A percentile compares a stretch with the other conserved stretches of the same genome.
Conservation (phyloP, 106 monocot genomes). For the Platanthera zijinensis region DNA sequence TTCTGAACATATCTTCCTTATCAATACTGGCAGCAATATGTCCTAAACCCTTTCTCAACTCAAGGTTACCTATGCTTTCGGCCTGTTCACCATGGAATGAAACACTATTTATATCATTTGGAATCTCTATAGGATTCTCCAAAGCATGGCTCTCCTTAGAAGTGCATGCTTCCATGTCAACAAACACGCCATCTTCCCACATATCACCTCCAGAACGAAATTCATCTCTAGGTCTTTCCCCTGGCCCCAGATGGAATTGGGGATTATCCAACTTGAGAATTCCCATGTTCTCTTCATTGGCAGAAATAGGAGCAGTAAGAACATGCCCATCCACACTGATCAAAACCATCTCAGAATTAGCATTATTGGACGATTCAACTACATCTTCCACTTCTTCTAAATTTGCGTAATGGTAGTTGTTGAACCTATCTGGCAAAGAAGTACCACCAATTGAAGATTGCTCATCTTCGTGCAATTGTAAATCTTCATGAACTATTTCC, state of each 20-base stretch:
- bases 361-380: constrained; percentile 52
- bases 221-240: constrained; percentile 53
- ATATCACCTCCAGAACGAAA: constrained; percentile 37
- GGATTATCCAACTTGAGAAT: constrained; percentile 63
- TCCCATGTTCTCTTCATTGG: constrained; percentile 36
- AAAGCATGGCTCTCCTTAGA: constrained; percentile 15
- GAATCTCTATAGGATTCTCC: constrained; percentile 4
- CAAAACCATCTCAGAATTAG: constrained; percentile 79
- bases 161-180: constrained; percentile 26
- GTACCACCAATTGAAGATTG: constrained; percentile 17
- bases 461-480: constrained; percentile 17
- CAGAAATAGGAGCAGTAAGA: constrained; percentile 75
- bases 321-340: constrained; percentile 96
- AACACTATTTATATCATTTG: constrained; percentile 8
- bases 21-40: constrained; percentile 14
- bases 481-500: constrained; percentile 13
- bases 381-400: constrained; percentile 72
- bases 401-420: constrained; percentile 56
- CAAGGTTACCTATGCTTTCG: constrained; percentile 1
- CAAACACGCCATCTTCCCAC: constrained; percentile 47
- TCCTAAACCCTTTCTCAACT: constrained; percentile 11
- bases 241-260: constrained; percentile 91
- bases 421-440: constrained; percentile 25
- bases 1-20: constrained; percentile 54
- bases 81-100: constrained; percentile 14